Percentiles rank a stretch among this genome's conserved stretches.
Conservation (phyloP, 305 asterid species). For the Ajuga reptans region DNA sequence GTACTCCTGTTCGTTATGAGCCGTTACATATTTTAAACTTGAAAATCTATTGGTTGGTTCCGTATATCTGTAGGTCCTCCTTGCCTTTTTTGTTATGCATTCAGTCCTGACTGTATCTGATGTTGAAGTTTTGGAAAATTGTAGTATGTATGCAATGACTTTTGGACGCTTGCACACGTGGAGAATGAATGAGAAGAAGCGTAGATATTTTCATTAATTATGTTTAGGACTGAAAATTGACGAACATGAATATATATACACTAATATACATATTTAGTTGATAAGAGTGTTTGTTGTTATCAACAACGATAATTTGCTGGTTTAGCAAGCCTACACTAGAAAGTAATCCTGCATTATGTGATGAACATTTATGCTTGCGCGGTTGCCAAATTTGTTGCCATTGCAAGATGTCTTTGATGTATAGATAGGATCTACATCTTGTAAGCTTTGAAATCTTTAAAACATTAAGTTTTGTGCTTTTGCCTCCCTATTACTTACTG, state of each 20-base stretch:
- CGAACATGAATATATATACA: not conserved
- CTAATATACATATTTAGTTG: not conserved
- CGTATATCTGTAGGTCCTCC: constrained; percentile 2
- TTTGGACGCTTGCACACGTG: not conserved
- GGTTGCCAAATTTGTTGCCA: not conserved
- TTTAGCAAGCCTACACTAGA: not conserved
- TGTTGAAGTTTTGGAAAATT: not conserved
- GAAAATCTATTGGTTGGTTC: not conserved
- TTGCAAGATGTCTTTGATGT: not conserved
- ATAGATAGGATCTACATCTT: not conserved
- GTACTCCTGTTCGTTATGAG: not conserved
- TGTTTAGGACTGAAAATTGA: not conserved
- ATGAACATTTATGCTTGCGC: not conserved
- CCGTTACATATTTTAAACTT: not conserved
- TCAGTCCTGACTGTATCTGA: not conserved
- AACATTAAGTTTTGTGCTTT: not conserved
- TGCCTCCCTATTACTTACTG: constrained; percentile 3
- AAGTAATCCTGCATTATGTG: not conserved
- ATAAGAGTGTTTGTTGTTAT: not conserved
- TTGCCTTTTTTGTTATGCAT: not conserved
- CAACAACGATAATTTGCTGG: not conserved
- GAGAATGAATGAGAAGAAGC: not conserved
- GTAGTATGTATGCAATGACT: not conserved
- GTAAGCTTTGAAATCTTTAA: not conserved
- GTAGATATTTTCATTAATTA: not conserved